phyloP scores from a whole-genome alignment of 768 basidiomycete species.

The Termitomyces sp. region DNA sequence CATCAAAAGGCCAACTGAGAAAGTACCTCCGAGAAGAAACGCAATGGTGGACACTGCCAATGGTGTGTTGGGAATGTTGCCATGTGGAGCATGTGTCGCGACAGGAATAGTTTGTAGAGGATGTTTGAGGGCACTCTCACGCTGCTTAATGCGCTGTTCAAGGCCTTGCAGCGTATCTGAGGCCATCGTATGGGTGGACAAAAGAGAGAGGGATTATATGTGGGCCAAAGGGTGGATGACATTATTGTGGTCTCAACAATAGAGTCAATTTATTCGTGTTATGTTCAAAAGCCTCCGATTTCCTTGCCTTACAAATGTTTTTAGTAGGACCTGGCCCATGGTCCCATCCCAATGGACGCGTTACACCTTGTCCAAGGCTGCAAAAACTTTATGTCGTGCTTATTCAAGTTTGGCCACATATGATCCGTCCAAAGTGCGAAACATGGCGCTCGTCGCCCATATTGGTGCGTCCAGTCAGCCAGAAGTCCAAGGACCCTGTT shows the following conservation, averaged over 20 bases:
- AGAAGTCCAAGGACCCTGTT: neutral
- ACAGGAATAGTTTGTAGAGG: conserved; percentile 56
- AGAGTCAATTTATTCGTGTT: conserved; percentile 24
- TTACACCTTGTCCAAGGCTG: conserved; percentile 3
- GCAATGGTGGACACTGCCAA: conserved; percentile 74
- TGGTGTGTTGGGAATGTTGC: conserved; percentile 86
- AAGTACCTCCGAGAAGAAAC: conserved; percentile 77
- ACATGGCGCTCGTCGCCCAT: conserved; percentile 87
- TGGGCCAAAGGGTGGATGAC: too few relatives aligned
- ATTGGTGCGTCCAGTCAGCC: conserved; percentile 51
- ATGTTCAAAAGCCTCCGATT: conserved; percentile 12
- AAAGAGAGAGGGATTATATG: conserved; percentile 13
- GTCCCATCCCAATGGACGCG: conserved; percentile 17
- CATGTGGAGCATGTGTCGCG: conserved; percentile 33
- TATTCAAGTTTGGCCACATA: conserved; percentile 26
- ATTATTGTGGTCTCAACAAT: conserved; percentile 20
- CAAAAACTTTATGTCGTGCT: conserved; percentile 13
- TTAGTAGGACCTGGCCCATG: conserved; percentile 12
- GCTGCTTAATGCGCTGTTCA: conserved; percentile 43
- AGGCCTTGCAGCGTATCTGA: conserved; percentile 27
- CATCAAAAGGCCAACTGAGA: conserved; percentile 52
- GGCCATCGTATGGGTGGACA: conserved; percentile 24
- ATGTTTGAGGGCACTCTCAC: conserved; percentile 27
- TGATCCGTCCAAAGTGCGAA: conserved; percentile 52
- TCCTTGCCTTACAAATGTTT: neutral